Evolutionary conservation across 23 red algal genomes (phyloP).

Genomic region (Pyropia haitanensis): DNA sequence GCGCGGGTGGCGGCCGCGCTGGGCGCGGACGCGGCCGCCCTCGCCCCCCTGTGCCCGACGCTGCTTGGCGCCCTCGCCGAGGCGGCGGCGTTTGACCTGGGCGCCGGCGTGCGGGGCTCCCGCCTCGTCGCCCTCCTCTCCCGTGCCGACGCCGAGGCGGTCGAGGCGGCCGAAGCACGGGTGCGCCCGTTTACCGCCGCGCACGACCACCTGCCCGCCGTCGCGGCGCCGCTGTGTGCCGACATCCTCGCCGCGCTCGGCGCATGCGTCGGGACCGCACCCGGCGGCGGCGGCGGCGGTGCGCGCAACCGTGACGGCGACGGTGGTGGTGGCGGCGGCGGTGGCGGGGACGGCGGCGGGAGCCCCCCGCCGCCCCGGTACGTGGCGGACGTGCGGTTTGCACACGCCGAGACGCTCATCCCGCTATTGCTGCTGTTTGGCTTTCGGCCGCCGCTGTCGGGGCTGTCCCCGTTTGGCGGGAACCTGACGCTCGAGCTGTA

Average conservation of each 20-base stretch:
- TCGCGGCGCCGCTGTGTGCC: background rate
- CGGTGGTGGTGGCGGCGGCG: no score
- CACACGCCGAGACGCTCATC: slow-evolving; percentile 63
- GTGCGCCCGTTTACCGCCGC: background rate
- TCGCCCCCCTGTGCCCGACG: background rate
- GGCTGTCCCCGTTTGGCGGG: slow-evolving; percentile 43
- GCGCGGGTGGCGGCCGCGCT: background rate
- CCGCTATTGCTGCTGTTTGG: slow-evolving; percentile 46
- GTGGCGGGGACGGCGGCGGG: no score
- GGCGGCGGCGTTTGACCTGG: slow-evolving; percentile 9
- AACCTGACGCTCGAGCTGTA: slow-evolving; percentile 64
- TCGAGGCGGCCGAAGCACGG: background rate
- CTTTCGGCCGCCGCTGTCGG: slow-evolving; percentile 20
- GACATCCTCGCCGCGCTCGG: no score
- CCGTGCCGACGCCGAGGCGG: background rate
- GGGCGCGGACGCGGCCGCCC: background rate
- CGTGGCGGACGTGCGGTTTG: slow-evolving; percentile 51
- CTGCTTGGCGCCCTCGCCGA: background rate
- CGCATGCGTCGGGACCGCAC: no score
- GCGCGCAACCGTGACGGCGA: no score
- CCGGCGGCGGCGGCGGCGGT: no score
- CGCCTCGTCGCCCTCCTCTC: background rate
- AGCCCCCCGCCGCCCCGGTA: background rate
- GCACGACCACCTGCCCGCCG: background rate
- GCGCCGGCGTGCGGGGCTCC: slow-evolving; percentile 1